phyloP scores from a whole-genome alignment of 495 filamentous ascomycete species.

The Penicillium goetzii region DNA sequence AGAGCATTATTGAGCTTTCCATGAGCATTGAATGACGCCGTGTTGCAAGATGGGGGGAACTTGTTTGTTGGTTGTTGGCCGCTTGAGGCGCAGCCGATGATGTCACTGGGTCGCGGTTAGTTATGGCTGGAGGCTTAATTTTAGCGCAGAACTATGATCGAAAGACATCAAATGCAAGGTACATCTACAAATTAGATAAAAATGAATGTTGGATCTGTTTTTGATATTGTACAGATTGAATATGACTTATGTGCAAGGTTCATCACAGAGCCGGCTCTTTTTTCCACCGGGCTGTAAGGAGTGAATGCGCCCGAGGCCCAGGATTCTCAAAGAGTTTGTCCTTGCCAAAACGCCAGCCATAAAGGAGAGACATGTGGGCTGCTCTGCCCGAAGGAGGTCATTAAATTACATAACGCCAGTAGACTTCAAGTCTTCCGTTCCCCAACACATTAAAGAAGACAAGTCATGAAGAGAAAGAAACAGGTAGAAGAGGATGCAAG shows the following conservation, averaged over 20 bases:
- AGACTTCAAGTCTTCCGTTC: background rate
- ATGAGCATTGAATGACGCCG: slow-evolving; percentile 5
- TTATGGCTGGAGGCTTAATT: slow-evolving; percentile 11
- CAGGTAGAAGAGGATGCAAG: background rate
- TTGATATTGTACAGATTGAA: slow-evolving; percentile 8
- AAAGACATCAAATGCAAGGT: background rate
- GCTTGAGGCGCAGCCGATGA: slow-evolving; percentile 31
- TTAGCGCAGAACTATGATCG: slow-evolving; percentile 4
- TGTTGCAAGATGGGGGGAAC: background rate
- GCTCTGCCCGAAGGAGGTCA: background rate
- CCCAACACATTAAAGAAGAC: slow-evolving; percentile 5
- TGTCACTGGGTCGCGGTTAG: slow-evolving; percentile 19
- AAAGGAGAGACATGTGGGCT: slow-evolving; percentile 6
- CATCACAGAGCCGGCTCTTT: background rate
- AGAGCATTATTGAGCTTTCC: background rate
- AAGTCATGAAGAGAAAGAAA: background rate
- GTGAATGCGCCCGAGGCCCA: slow-evolving; percentile 1
- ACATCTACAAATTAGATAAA: background rate
- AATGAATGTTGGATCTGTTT: background rate
- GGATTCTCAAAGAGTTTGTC: background rate
- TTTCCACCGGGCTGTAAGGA: slow-evolving; percentile 7
- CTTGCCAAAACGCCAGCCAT: slow-evolving; percentile 16
- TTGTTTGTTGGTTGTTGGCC: slow-evolving; percentile 15
- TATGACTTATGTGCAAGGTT: slow-evolving; percentile 4
- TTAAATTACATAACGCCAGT: background rate